Percentiles rank a stretch among this genome's conserved stretches.
These are phyloP conservation scores for Pleurotus pulmonarius DNA, from an alignment of 768 basidiomycete species.

Conservation along the genomic window DNA sequence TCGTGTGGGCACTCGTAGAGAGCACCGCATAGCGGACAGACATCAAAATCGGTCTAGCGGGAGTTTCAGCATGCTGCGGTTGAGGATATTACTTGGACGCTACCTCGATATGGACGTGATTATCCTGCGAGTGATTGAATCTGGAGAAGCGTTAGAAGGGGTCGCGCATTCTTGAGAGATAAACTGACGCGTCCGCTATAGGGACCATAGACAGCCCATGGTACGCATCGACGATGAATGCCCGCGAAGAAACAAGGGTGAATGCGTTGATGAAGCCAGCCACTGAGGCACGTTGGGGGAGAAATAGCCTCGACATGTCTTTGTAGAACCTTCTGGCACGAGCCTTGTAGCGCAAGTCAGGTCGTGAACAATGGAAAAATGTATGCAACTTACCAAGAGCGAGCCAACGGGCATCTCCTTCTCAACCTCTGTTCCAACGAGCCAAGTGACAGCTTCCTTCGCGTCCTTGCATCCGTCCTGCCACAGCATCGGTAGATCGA, in stretches of 20 bases:
- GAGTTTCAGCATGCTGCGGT: too few species aligned
- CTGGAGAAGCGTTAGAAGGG: slow-evolving; percentile 29
- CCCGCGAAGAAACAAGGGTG: slow-evolving; percentile 72
- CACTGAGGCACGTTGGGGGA: slow-evolving; percentile 19
- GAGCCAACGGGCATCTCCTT: background rate
- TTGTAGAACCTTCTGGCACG: slow-evolving; percentile 32
- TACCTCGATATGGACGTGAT: slow-evolving; percentile 76
- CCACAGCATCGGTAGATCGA: slow-evolving; percentile 68
- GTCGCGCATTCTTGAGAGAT: slow-evolving; percentile 8
- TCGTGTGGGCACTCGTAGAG: slow-evolving; percentile 68
- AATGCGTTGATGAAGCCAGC: slow-evolving; percentile 49
- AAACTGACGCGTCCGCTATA: slow-evolving; percentile 73
- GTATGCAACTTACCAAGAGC: background rate
- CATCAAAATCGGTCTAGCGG: slow-evolving; percentile 64
- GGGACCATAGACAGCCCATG: slow-evolving; percentile 83
- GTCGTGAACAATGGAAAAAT: background rate
- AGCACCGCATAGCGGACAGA: slow-evolving; percentile 71
- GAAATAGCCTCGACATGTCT: slow-evolving; percentile 22
- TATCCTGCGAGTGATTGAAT: slow-evolving; percentile 69
- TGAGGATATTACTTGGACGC: slow-evolving; percentile 9
- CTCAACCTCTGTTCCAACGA: slow-evolving; percentile 39
- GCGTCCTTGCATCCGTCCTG: slow-evolving; percentile 21
- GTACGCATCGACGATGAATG: slow-evolving; percentile 80
- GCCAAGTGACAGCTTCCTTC: slow-evolving; percentile 30
- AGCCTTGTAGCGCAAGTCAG: slow-evolving; percentile 19